Evolutionary conservation across 495 filamentous ascomycete genomes (phyloP).

Genomic region (Margaritispora aquatica): DNA sequence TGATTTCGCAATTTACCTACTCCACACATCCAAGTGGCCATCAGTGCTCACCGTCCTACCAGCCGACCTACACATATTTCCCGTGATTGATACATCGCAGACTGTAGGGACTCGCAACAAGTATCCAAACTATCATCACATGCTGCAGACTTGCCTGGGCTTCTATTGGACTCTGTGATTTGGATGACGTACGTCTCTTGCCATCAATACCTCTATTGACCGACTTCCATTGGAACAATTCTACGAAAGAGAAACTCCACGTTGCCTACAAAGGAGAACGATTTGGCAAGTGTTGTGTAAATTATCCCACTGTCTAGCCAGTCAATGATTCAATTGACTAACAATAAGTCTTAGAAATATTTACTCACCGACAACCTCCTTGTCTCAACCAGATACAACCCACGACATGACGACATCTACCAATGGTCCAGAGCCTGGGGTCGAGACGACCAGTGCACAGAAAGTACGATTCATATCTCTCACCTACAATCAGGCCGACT

Average conservation of each 20-base stretch:
- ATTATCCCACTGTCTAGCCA: no score
- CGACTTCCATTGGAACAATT: no score
- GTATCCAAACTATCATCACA: background rate
- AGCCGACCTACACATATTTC: background rate
- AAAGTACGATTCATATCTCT: slow-evolving; percentile 56
- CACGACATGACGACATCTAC: slow-evolving; percentile 6
- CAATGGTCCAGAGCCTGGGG: background rate
- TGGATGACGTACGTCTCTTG: background rate
- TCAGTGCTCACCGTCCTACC: background rate
- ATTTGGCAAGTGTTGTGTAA: no score
- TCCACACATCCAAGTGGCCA: background rate
- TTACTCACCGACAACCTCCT: no score
- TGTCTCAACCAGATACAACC: no score
- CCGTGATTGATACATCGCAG: background rate
- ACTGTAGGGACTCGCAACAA: no score
- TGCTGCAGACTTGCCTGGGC: background rate
- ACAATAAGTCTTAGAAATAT: no score
- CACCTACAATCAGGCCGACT: slow-evolving; percentile 68
- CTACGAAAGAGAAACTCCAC: no score
- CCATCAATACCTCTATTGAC: background rate
- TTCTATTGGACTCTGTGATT: background rate
- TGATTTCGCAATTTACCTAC: background rate
- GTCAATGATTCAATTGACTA: no score
- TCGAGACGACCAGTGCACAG: background rate
- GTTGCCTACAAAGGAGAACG: no score